Percentiles rank a stretch among this genome's conserved stretches.
These are phyloP conservation scores for Aspergillus amoenus DNA, from an alignment of 2,329 filamentous ascomycete genomes.

Conservation along the genomic window DNA sequence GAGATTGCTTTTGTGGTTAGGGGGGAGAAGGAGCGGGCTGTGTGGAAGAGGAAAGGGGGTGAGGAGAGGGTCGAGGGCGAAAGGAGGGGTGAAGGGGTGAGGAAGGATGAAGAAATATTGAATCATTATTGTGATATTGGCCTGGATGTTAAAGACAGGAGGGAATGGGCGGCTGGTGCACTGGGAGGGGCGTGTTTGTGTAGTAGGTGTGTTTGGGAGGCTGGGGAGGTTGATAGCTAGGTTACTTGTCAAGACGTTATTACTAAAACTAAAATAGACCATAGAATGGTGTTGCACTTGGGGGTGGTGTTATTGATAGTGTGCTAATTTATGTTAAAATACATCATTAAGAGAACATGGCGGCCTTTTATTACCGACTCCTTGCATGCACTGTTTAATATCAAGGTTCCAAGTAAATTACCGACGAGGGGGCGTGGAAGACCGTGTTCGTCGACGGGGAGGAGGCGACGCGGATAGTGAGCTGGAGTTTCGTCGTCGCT, in stretches of 20 bases:
- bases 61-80: constrained; percentile 15
- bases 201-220: constrained; percentile 74
- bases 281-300: neutral
- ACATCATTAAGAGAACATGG: neutral
- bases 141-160: constrained; percentile 72
- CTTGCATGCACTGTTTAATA: neutral
- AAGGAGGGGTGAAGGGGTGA: constrained; percentile 57
- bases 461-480: constrained; percentile 24
- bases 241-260: neutral
- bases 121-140: constrained; percentile 93
- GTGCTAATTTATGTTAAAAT: neutral
- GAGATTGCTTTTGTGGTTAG: constrained; percentile 42
- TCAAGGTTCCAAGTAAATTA: neutral
- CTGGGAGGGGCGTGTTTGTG: constrained; percentile 90
- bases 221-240: constrained; percentile 20
- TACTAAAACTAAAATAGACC: neutral
- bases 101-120: constrained; percentile 77
- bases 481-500: constrained; percentile 17
- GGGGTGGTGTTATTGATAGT: neutral
- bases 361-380: neutral
- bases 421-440: constrained; percentile 20
- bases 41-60: constrained; percentile 34
- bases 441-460: constrained; percentile 17
- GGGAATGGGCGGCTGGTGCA: constrained; percentile 86
- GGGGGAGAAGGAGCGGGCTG: constrained; percentile 33